Evolutionary conservation across 2,329 filamentous ascomycete genomes (phyloP), one percentile per base, ranked within the genome.

Genomic region (Bipolaris bicolor): DNA sequence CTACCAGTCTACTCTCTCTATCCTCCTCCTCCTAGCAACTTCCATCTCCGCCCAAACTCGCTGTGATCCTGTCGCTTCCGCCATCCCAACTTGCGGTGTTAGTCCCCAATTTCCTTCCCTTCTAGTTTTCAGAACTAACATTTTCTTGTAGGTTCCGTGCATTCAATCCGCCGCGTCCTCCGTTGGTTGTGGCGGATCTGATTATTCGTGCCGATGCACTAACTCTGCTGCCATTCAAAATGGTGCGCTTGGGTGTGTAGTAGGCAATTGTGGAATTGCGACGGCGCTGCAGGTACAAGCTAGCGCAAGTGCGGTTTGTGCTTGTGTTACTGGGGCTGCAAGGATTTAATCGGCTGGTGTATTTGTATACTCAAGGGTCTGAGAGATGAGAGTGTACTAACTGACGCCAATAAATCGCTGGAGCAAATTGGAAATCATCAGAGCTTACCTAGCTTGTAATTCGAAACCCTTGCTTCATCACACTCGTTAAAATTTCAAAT

Each of bases 41-140:
- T 39, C 51, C 15, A 43, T 59, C 31, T 48, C 57, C 5, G 57
- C 57, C 24, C 57, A 59, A 40, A 49, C 55, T 11, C 41, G 43
- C 22, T 59, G 57, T 39, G 52, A 52, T 20, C 52, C 57, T 22
- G 44, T 56, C 41, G 52, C 52, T 18, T 43, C 52, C 29, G 57
- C 57, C 6, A 49, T 59, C 15, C 57, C 57, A n/a, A 49, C 47
- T 22, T 59, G 57, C 41, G 57, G 52, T 22, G 57, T 59, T 44
- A 41, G 52, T 46, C 24, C 34, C 34, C 24, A 7, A 22, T 22
- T 22, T 7, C 33, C 24, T 20, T 20, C 37, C 11, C 20, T 13
- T 15, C 4, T 36, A 7, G 26, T 9, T 10, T 20, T 20, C 24
- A n/a, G 20, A 9, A 36, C 11, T 47, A 1, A 50, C 33, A 44